Conservation (phyloP, 2,329 filamentous ascomycete species). For the Cladosporium halotolerans region DNA sequence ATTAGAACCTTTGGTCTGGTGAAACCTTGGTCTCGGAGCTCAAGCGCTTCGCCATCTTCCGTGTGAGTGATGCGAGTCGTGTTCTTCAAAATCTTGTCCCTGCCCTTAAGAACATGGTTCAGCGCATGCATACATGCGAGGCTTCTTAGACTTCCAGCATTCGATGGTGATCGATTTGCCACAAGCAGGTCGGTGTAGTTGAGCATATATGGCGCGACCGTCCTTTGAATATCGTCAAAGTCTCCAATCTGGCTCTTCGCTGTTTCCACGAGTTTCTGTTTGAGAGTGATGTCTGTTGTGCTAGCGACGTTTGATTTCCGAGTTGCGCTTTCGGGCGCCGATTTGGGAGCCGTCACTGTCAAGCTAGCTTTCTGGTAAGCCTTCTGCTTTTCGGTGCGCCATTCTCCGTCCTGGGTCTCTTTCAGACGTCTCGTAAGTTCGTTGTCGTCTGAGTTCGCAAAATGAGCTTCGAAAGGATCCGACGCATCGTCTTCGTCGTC, state of each 20-base stretch:
- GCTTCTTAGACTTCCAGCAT: slow-evolving; percentile 62
- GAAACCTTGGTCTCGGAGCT: slow-evolving; percentile 88
- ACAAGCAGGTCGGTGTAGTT: slow-evolving; percentile 76
- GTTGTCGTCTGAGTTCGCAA: slow-evolving; percentile 60
- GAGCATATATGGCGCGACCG: slow-evolving; percentile 67
- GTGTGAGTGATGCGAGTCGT: slow-evolving; percentile 70
- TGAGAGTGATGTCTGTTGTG: slow-evolving; percentile 52
- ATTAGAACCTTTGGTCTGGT: slow-evolving; percentile 90
- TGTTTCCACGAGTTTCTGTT: slow-evolving; percentile 59
- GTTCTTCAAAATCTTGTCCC: slow-evolving; percentile 88
- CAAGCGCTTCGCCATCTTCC: slow-evolving; percentile 55
- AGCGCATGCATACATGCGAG: slow-evolving; percentile 75
- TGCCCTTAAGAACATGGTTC: slow-evolving; percentile 90
- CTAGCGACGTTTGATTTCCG: slow-evolving; percentile 12
- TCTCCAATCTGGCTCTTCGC: slow-evolving; percentile 48
- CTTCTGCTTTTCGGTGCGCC: slow-evolving; percentile 32
- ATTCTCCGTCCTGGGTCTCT: slow-evolving; percentile 42
- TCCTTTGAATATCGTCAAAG: slow-evolving; percentile 58
- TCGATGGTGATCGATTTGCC: slow-evolving; percentile 62
- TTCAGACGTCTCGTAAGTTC: slow-evolving; percentile 49
- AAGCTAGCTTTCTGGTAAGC: slow-evolving; percentile 13
- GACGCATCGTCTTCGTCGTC: slow-evolving; percentile 32
- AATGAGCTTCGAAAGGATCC: slow-evolving; percentile 65
- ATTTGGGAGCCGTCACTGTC: slow-evolving; percentile 17
- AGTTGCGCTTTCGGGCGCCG: slow-evolving; percentile 6